A percentile compares a stretch with the other conserved stretches of the same genome.
Evolutionary conservation across 108 stramenopile species (phyloP).

Genomic region (Mediolabrus comicus): DNA sequence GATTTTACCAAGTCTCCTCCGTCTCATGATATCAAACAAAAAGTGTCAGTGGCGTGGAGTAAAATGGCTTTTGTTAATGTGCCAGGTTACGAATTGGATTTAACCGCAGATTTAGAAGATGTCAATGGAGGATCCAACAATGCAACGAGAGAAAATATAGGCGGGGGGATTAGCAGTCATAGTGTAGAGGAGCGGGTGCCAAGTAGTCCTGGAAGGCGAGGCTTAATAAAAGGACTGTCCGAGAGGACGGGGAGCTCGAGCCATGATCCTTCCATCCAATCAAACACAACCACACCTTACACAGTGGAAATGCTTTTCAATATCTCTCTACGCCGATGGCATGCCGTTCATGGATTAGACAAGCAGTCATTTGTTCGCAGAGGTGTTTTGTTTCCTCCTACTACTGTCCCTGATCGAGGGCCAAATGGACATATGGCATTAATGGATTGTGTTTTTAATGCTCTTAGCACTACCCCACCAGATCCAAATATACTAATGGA

Average conservation of each 20-base stretch:
- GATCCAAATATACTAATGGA: slow-evolving; percentile 22
- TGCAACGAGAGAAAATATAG: not conserved
- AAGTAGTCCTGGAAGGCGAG: not conserved
- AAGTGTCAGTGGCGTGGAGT: slow-evolving; percentile 55
- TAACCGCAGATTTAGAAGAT: slow-evolving; percentile 1
- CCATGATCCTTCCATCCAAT: not conserved
- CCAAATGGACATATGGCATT: slow-evolving; percentile 80
- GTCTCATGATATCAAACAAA: slow-evolving; percentile 13
- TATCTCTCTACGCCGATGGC: not conserved
- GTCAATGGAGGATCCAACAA: not conserved
- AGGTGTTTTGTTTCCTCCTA: slow-evolving; percentile 58
- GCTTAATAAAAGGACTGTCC: not conserved
- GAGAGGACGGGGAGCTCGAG: not conserved
- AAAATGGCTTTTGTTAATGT: slow-evolving; percentile 22
- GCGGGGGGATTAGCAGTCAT: slow-evolving; percentile 12
- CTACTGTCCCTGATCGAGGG: slow-evolving; percentile 63
- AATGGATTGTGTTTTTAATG: slow-evolving; percentile 79
- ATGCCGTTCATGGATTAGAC: slow-evolving; percentile 57
- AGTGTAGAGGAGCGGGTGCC: slow-evolving; percentile 6
- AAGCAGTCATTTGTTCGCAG: slow-evolving; percentile 52
- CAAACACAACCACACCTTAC: not conserved
- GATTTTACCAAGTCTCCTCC: slow-evolving; percentile 17
- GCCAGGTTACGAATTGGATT: slow-evolving; percentile 17
- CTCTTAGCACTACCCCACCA: slow-evolving; percentile 29
- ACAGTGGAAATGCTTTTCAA: slow-evolving; percentile 20